Conservation (phyloP, 176 grass and related monocot genomes). For the Aegilops umbellulata region DNA sequence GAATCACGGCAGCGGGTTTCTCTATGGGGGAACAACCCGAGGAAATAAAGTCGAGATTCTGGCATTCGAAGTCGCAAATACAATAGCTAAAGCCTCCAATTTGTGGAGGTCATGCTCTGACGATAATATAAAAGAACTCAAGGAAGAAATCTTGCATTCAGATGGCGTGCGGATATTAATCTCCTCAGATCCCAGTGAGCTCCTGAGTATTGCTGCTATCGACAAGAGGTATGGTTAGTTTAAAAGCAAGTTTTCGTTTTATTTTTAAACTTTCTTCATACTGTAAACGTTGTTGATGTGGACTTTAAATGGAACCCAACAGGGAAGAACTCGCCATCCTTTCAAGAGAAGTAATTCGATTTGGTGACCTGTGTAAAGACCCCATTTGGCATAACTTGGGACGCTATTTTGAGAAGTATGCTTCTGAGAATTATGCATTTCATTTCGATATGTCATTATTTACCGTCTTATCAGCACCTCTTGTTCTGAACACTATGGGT, state of each 20-base stretch:
- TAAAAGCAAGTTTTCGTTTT: background rate
- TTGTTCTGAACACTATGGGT: conserved; percentile 31
- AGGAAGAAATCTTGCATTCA: conserved; percentile 78
- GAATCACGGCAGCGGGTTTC: conserved; percentile 81
- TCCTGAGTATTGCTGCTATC: conserved; percentile 68
- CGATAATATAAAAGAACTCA: conserved; percentile 66
- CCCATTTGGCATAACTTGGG: conserved; percentile 92
- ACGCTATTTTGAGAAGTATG: conserved; percentile 90
- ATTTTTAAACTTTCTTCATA: background rate
- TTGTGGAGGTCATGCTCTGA: conserved; percentile 84
- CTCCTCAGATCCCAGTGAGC: conserved; percentile 55
- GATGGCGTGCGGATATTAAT: conserved; percentile 75
- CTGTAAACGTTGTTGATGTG: conserved; percentile 7
- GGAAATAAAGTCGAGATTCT: conserved; percentile 78
- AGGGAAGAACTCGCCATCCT: conserved; percentile 88
- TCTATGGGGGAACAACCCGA: conserved; percentile 49
- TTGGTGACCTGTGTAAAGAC: conserved; percentile 90
- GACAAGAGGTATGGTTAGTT: conserved; percentile 77
- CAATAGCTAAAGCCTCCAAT: conserved; percentile 74
- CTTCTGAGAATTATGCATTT: conserved; percentile 41
- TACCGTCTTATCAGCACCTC: background rate
- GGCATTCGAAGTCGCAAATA: conserved; percentile 96
- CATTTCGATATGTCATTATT: background rate
- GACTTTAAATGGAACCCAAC: conserved; percentile 33
- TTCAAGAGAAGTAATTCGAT: conserved; percentile 90